These are phyloP conservation scores for Basipetospora chlamydospora DNA, from an alignment of 2,329 filamentous ascomycete genomes.

Conservation along the genomic window DNA sequence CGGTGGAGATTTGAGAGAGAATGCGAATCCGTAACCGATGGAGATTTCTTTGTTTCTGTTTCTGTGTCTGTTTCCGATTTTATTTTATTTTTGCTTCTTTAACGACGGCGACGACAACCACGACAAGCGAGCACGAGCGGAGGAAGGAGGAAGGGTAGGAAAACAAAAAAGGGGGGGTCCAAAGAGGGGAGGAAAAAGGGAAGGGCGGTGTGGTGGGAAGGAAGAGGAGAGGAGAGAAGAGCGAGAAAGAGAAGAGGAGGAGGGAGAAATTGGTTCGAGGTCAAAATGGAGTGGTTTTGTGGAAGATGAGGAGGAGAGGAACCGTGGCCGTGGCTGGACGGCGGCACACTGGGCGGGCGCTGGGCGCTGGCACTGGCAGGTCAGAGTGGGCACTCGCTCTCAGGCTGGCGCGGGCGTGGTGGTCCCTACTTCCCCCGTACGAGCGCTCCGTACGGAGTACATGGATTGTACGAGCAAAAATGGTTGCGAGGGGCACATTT, in stretches of 20 bases:
- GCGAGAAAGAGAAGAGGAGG: slow-evolving; percentile 16
- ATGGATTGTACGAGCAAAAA: too few relatives aligned
- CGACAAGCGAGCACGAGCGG: slow-evolving; percentile 14
- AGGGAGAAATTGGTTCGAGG: slow-evolving; percentile 14
- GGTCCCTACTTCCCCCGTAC: too few relatives aligned
- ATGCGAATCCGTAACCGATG: too few relatives aligned
- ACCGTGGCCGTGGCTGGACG: too few relatives aligned
- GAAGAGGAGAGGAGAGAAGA: slow-evolving; percentile 17
- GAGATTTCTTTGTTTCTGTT: slow-evolving; percentile 1
- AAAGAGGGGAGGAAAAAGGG: slow-evolving; percentile 15
- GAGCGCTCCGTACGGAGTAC: too few relatives aligned
- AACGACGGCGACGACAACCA: slow-evolving; percentile 14
- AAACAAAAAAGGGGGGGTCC: slow-evolving; percentile 18
- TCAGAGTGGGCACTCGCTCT: slow-evolving; percentile 9
- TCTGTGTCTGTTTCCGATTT: too few relatives aligned
- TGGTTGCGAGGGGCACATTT: too few relatives aligned
- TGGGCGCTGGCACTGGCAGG: slow-evolving; percentile 7
- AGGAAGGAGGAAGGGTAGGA: slow-evolving; percentile 17
- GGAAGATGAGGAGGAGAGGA: slow-evolving; percentile 15
- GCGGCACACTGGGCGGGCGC: too few relatives aligned
- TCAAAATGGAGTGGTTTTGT: slow-evolving; percentile 8
- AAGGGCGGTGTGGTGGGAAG: slow-evolving; percentile 19
- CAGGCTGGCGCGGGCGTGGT: too few relatives aligned
- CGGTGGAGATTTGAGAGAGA: slow-evolving; percentile 3
- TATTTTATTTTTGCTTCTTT: slow-evolving; percentile 14